Base-by-base conservation (phyloP, 306 rosid genomes). In the Crotalaria pallida region DNA sequence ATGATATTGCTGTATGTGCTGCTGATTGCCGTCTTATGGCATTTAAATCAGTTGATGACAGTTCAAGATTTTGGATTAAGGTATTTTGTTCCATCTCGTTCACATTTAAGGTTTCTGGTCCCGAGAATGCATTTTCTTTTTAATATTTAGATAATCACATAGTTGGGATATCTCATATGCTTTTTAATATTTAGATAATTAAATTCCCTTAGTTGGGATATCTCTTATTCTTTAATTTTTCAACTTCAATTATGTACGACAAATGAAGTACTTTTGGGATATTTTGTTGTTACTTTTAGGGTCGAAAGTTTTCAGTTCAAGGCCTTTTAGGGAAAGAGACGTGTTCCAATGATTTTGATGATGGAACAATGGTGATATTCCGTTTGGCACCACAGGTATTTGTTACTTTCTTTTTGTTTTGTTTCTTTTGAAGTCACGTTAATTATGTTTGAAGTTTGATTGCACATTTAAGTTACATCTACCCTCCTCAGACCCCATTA, bases 331-430 rank as follows among this genome's bases (percentile, higher is more conserved):
- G 96, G 58, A 74, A 87, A 77, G 97, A 88, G 72, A 47, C 81
- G 38, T 55, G 78, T 83, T 83, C 96, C 1, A 68, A 71, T 70
- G 72, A 89, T 84, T 94, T 90, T 77, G 77, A 40, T 78, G 84
- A 87, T 79, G 98, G 98, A 76, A 60, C 92, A 36, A 80, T 94
- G 84, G 97, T 94, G 41, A 78, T 94, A 87, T 90, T 94, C 82
- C 98, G 98, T 62, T 74, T 94, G 88, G 98, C 98, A 77, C 98
- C 98, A 12, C 98, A 94, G 94, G 98, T 94, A 83, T 63, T 59
- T 72, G 10, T 45, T 74, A 31, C 34, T 65, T 65, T 74, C 50
- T 50, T 67, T 66, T 36, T 56, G 3, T 36, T 41, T 3, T 24
- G 12, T 44, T 69, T 43, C 44, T 62, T 5, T 70, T 43, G 45